phyloP scores from a whole-genome alignment of 768 basidiomycete genomes.

The Serpula lacrymans region DNA sequence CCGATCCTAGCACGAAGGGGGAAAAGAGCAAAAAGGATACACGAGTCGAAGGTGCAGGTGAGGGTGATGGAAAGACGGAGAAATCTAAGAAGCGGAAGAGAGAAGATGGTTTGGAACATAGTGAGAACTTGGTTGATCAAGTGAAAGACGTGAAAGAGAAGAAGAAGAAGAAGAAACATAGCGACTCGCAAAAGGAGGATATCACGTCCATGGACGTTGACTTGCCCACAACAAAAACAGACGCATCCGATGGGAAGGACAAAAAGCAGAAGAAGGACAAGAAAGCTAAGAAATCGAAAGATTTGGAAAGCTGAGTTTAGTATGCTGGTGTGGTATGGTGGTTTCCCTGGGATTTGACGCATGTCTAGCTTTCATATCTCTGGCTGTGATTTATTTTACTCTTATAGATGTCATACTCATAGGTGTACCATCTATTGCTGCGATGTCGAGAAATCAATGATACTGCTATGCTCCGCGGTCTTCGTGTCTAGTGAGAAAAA shows the following conservation, averaged over 20 bases:
- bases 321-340: no score
- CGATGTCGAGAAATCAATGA: no score
- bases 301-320: no score
- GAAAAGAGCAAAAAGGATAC: slow-evolving; percentile 14
- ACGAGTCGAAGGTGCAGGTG: slow-evolving; percentile 6
- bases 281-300: slow-evolving; percentile 19
- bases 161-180: slow-evolving; percentile 26
- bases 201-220: slow-evolving; percentile 13
- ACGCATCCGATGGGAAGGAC: slow-evolving; percentile 21
- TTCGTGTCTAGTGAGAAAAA: no score
- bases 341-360: no score
- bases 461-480: no score
- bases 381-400: slow-evolving; percentile 9
- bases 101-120: slow-evolving; percentile 8
- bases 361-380: slow-evolving; percentile 18
- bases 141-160: slow-evolving; percentile 18
- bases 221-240: slow-evolving; percentile 11
- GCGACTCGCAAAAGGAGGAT: slow-evolving; percentile 9
- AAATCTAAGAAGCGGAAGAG: slow-evolving; percentile 35
- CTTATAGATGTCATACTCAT: neutral
- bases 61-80: slow-evolving; percentile 4
- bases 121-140: slow-evolving; percentile 9
- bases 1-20: slow-evolving; percentile 7
- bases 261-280: slow-evolving; percentile 33
- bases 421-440: neutral